Conservation (phyloP, 2,329 filamentous ascomycete species). For the Colletotrichum spinosum region DNA sequence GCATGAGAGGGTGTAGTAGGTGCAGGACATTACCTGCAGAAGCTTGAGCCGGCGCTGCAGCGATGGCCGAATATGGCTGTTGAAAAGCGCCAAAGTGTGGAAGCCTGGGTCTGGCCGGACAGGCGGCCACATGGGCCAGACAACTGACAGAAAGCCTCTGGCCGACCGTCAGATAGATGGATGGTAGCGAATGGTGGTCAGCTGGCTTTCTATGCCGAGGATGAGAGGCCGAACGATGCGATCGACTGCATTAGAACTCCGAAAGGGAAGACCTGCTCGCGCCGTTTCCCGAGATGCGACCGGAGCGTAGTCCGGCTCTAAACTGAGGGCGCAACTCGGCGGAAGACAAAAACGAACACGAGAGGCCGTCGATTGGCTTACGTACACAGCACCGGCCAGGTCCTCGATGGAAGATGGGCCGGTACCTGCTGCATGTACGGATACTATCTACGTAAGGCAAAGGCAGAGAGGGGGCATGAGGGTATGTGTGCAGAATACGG, state of each 20-base stretch:
- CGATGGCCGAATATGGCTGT: slow-evolving; percentile 33
- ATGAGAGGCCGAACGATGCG: slow-evolving; percentile 14
- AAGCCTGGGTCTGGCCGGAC: slow-evolving; percentile 17
- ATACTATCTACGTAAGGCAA: too few species aligned
- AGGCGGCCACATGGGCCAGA: slow-evolving; percentile 31
- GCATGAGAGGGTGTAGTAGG: slow-evolving; percentile 30
- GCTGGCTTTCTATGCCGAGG: slow-evolving; percentile 15
- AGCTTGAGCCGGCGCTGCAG: slow-evolving; percentile 36
- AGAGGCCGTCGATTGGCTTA: slow-evolving; percentile 11
- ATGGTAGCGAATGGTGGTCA: background rate
- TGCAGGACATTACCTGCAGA: slow-evolving; percentile 35
- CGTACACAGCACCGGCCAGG: slow-evolving; percentile 3
- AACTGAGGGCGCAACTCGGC: slow-evolving; percentile 17
- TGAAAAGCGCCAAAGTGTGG: slow-evolving; percentile 27
- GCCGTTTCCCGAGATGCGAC: slow-evolving; percentile 34
- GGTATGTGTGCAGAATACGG: too few species aligned
- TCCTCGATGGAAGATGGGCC: too few species aligned
- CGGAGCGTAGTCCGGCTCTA: slow-evolving; percentile 34
- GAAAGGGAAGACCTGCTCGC: slow-evolving; percentile 28
- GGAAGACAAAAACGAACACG: slow-evolving; percentile 24
- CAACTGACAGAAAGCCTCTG: slow-evolving; percentile 13
- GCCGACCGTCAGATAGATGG: slow-evolving; percentile 13
- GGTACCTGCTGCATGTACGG: too few species aligned
- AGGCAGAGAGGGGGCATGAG: too few species aligned
- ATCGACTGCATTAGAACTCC: slow-evolving; percentile 27